Evolutionary conservation across 1,284 basidiomycete species (phyloP).

Genomic region (Cystobasidium slooffiae): DNA sequence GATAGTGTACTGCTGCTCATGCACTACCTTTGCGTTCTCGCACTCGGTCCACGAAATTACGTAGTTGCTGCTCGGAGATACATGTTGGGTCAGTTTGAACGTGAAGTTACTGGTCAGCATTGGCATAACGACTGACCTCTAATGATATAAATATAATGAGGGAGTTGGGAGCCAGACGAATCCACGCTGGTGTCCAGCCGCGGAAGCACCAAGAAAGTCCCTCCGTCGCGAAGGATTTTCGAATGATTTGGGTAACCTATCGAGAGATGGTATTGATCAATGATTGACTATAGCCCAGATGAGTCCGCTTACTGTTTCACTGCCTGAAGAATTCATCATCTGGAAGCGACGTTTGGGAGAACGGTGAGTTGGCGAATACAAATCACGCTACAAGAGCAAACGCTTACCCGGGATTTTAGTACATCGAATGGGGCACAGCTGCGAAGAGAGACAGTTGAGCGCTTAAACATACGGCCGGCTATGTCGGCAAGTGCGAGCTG

Average conservation of each 20-base stretch:
- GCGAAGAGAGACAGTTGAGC: neutral
- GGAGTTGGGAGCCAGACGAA: conserved; percentile 46
- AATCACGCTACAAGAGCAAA: neutral
- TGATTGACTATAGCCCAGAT: conserved; percentile 2
- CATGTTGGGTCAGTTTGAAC: neutral
- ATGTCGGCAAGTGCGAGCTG: neutral
- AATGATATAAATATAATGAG: conserved; percentile 34
- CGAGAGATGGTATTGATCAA: conserved; percentile 19
- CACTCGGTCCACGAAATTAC: conserved; percentile 24
- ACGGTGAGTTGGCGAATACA: neutral
- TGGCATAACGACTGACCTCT: conserved; percentile 8
- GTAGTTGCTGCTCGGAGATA: conserved; percentile 16
- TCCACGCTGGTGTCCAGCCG: conserved; percentile 61
- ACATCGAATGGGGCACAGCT: conserved; percentile 86
- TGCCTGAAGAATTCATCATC: conserved; percentile 86
- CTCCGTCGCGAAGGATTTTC: conserved; percentile 72
- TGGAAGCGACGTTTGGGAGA: conserved; percentile 56
- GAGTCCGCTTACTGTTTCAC: conserved; percentile 66
- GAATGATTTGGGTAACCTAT: conserved; percentile 73
- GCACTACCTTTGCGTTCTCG: conserved; percentile 1
- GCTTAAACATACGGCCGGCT: neutral
- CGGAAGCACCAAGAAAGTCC: conserved; percentile 91
- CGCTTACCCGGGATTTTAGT: conserved; percentile 66
- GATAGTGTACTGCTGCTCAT: too few relatives aligned
- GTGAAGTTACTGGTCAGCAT: neutral